phyloP scores from a whole-genome alignment of 225 moss, liverwort and hornwort species.

The Sphagnum contortum region DNA sequence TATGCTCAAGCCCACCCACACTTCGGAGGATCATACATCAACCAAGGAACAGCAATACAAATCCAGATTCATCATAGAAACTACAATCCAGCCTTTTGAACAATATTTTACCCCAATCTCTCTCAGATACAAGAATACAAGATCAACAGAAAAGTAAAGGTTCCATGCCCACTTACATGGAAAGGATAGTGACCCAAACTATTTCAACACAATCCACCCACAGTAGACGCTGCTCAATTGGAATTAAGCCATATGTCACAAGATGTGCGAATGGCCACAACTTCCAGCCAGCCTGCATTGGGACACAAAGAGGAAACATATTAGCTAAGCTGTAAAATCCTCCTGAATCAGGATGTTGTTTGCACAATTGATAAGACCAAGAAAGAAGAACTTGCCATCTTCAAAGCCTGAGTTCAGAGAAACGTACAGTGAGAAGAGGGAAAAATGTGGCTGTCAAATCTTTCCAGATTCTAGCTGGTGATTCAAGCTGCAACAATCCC shows the following conservation, averaged over 20 bases:
- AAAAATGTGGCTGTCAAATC: conserved; percentile 6
- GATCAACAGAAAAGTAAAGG: not conserved
- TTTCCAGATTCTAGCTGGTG: conserved; percentile 1
- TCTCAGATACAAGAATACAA: too few species aligned
- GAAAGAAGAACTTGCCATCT: too few species aligned
- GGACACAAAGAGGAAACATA: too few species aligned
- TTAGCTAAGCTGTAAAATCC: too few species aligned
- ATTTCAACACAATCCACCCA: conserved; percentile 60
- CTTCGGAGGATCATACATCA: not conserved
- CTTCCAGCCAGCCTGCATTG: conserved; percentile 7
- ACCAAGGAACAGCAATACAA: not conserved
- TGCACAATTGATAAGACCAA: too few species aligned
- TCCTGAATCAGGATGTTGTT: too few species aligned
- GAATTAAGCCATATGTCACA: conserved; percentile 31
- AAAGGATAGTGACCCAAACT: conserved; percentile 36
- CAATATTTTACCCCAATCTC: too few species aligned
- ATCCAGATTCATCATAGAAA: not conserved
- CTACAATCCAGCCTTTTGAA: too few species aligned
- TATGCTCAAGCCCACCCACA: too few species aligned
- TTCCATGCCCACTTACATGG: conserved; percentile 13
- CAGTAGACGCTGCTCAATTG: conserved; percentile 39
- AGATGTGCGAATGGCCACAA: conserved; percentile 50
- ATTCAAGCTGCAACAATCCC: conserved; percentile 2
- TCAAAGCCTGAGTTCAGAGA: too few species aligned
- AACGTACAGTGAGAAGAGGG: conserved; percentile 4